Conservation (phyloP, 2,329 filamentous ascomycete genomes). For the Neonectria faginata region DNA sequence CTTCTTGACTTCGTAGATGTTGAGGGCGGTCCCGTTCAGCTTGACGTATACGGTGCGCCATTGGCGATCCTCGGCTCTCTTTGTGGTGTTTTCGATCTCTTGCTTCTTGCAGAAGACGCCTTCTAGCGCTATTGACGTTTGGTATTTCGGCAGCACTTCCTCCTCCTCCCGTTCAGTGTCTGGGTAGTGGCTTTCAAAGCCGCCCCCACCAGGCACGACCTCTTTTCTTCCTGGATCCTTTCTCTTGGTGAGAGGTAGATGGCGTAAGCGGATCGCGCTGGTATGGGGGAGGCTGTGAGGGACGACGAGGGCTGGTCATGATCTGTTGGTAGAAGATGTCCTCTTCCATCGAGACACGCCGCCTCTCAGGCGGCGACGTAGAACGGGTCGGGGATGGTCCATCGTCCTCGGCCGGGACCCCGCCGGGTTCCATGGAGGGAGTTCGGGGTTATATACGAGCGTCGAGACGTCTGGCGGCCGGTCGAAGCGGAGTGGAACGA, state of each 20-base stretch:
- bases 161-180: constrained; percentile 49
- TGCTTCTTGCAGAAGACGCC: constrained; percentile 72
- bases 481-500: constrained; percentile 39
- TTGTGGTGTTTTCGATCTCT: constrained; percentile 74
- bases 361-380: constrained; percentile 55
- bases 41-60: constrained; percentile 74
- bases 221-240: constrained; percentile 35
- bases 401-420: constrained; percentile 48
- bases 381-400: constrained; percentile 48
- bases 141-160: constrained; percentile 67
- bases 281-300: constrained; percentile 62
- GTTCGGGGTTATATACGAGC: constrained; percentile 44
- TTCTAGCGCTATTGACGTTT: constrained; percentile 66
- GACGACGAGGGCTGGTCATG: constrained; percentile 60
- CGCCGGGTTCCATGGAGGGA: constrained; percentile 51
- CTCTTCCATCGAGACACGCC: constrained; percentile 66
- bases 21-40: constrained; percentile 76
- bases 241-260: constrained; percentile 32
- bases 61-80: constrained; percentile 70
- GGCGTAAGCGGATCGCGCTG: constrained; percentile 45
- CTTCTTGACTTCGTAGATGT: constrained; percentile 72
- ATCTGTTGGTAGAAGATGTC: constrained; percentile 65
- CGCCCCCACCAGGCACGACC: constrained; percentile 39
- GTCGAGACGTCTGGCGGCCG: constrained; percentile 36
- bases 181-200: constrained; percentile 25